These are phyloP conservation scores for Hirschfeldia incana DNA, from an alignment of 345 rosid species.

Conservation along the genomic window DNA sequence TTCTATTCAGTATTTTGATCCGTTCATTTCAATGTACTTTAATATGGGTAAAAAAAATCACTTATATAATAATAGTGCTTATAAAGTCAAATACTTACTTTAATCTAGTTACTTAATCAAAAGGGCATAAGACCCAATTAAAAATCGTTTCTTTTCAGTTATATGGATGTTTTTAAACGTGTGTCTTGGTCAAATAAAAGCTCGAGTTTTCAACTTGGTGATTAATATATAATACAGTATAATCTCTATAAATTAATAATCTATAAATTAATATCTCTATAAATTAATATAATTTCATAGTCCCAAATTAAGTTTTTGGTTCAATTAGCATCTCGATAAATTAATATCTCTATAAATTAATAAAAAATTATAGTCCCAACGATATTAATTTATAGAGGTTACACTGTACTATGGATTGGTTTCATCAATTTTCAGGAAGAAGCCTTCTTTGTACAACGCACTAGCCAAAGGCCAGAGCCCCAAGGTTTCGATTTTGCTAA, in stretches of 20 bases:
- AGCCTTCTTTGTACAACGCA: slow-evolving; percentile 58
- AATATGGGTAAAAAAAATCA: background rate
- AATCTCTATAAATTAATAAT: no score
- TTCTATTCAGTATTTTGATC: background rate
- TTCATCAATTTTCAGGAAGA: slow-evolving; percentile 56
- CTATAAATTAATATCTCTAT: no score
- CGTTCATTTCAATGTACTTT: slow-evolving; percentile 11
- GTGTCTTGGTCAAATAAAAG: background rate
- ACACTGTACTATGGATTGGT: background rate
- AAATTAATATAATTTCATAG: no score
- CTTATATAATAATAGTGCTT: background rate
- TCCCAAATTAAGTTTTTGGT: no score
- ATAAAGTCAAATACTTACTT: slow-evolving; percentile 4
- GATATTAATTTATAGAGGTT: no score
- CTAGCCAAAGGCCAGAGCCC: slow-evolving; percentile 86
- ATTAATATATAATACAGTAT: background rate
- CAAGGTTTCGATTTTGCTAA: slow-evolving; percentile 52
- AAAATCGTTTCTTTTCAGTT: background rate
- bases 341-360: no score
- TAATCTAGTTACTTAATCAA: slow-evolving; percentile 1
- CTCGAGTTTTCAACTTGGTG: background rate
- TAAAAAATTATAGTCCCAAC: no score
- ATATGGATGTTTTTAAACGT: background rate
- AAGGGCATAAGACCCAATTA: background rate
- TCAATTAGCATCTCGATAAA: no score